Conservation (phyloP, 2,329 filamentous ascomycete genomes). For the Furcasterigmium furcatum region DNA sequence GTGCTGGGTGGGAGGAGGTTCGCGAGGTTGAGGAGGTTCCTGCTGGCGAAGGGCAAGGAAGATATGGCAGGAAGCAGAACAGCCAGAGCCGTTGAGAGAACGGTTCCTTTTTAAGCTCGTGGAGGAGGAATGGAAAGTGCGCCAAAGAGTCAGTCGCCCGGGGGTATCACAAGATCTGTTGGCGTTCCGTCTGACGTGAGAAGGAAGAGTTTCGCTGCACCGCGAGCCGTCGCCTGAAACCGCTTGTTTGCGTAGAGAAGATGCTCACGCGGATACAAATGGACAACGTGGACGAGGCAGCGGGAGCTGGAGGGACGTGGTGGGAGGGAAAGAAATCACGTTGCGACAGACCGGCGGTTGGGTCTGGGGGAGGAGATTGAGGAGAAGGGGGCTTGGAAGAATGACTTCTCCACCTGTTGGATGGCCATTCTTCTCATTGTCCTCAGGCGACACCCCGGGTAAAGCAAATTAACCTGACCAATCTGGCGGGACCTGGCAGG, state of each 20-base stretch:
- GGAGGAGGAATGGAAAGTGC: slow-evolving; percentile 3
- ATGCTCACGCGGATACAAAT: neutral
- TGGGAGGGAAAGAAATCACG: neutral
- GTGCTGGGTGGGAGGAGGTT: no score
- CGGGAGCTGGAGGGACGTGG: neutral
- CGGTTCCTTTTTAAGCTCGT: neutral
- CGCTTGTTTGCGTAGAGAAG: neutral
- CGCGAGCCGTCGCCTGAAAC: neutral
- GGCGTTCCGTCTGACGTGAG: neutral
- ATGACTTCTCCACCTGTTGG: slow-evolving; percentile 1
- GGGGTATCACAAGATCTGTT: neutral
- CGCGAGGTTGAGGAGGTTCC: neutral
- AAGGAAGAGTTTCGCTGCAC: neutral
- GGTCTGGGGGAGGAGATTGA: slow-evolving; percentile 3
- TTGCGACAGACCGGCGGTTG: neutral
- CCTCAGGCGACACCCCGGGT: slow-evolving; percentile 1
- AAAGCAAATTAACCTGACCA: neutral
- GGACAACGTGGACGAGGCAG: neutral
- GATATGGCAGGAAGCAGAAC: neutral
- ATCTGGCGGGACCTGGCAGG: slow-evolving; percentile 1
- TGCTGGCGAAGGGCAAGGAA: neutral
- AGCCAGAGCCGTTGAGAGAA: no score
- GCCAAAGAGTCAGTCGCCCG: neutral
- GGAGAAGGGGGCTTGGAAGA: slow-evolving; percentile 1
- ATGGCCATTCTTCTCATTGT: slow-evolving; percentile 2